These are phyloP conservation scores for Phycomyces nitens DNA, from an alignment of 192 early-diverging fungal species.

Conservation along the genomic window DNA sequence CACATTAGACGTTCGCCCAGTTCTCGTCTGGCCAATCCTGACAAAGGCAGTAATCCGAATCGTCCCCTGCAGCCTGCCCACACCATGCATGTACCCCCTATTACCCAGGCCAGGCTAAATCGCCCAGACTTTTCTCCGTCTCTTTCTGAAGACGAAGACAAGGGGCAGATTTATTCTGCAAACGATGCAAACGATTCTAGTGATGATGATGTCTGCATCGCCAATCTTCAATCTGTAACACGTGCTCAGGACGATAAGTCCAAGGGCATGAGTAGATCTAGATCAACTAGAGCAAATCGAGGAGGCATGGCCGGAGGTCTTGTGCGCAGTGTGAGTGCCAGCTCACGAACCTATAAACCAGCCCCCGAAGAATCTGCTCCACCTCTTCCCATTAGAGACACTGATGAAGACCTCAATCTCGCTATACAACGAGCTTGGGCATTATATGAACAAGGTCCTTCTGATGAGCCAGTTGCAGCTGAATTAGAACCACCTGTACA, in stretches of 20 bases:
- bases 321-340: slow-evolving; percentile 10
- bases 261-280: not conserved
- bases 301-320: not conserved
- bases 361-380: slow-evolving; percentile 5
- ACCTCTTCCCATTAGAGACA: slow-evolving; percentile 5
- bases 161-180: not conserved
- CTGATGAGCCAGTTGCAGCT: not conserved
- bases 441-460: slow-evolving; percentile 12
- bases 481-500: too few relatives aligned
- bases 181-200: slow-evolving; percentile 1
- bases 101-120: too few relatives aligned
- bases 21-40: not conserved
- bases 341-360: not conserved
- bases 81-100: not conserved
- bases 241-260: slow-evolving; percentile 1
- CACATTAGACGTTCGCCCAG: not conserved
- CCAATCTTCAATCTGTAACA: slow-evolving; percentile 3
- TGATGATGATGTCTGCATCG: slow-evolving; percentile 18
- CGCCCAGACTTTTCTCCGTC: not conserved
- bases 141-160: slow-evolving; percentile 3
- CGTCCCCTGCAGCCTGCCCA: not conserved
- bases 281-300: not conserved
- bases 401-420: slow-evolving; percentile 16
- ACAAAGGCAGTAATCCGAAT: not conserved
- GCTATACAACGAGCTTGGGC: slow-evolving; percentile 26